These are phyloP conservation scores for Arthrobotrys sinensis DNA, from an alignment of 2,329 filamentous ascomycete genomes.

Conservation along the genomic window DNA sequence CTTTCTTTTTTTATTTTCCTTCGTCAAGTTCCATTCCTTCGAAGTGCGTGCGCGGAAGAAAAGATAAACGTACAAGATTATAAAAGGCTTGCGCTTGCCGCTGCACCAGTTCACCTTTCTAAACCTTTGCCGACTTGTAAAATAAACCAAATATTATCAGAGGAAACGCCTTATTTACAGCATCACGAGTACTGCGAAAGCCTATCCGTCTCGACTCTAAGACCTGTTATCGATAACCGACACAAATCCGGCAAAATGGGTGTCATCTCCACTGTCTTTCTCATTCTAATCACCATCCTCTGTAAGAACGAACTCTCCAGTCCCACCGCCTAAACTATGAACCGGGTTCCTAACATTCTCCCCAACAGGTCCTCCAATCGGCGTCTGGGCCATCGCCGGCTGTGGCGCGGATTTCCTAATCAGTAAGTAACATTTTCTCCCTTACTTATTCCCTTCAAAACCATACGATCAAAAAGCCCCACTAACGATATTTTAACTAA, in stretches of 20 bases:
- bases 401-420: constrained; percentile 71
- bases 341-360: constrained; percentile 21
- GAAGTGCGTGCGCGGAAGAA: neutral
- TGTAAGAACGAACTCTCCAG: constrained; percentile 66
- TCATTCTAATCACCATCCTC: constrained; percentile 70
- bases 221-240: no score
- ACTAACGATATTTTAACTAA: neutral
- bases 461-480: neutral
- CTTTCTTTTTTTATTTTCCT: neutral
- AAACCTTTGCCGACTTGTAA: no score
- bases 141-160: no score
- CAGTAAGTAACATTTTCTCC: constrained; percentile 65
- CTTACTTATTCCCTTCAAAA: neutral
- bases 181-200: no score
- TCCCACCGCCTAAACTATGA: neutral
- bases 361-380: constrained; percentile 75
- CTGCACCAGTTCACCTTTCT: no score
- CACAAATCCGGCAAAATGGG: constrained; percentile 64
- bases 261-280: constrained; percentile 67
- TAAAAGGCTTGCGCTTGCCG: neutral
- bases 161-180: no score
- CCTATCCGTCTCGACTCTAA: no score
- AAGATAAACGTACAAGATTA: neutral
- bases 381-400: constrained; percentile 76
- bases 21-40: no score